Conservation (phyloP, 257 asterid species). For the Nyctanthes arbortristis region DNA sequence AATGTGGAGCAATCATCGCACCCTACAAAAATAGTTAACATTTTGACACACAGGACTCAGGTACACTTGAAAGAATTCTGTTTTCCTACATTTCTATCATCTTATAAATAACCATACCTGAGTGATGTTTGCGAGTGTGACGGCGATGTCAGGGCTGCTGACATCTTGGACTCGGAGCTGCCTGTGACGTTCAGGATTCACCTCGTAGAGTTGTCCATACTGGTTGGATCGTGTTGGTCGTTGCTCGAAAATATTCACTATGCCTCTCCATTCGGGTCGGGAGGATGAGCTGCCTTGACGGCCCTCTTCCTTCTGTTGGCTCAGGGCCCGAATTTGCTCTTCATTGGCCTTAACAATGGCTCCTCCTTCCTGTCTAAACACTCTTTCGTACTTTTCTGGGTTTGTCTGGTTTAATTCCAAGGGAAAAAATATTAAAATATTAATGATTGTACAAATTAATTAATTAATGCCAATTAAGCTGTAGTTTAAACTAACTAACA, state of each 20-base stretch:
- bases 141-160: slow-evolving; percentile 39
- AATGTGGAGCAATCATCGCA: slow-evolving; percentile 54
- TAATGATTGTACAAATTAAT: background rate
- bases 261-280: slow-evolving; percentile 45
- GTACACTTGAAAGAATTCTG: background rate
- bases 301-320: slow-evolving; percentile 53
- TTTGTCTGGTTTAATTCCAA: slow-evolving; percentile 26
- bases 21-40: slow-evolving; percentile 50
- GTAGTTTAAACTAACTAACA: too few relatives aligned
- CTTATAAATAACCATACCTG: slow-evolving; percentile 32
- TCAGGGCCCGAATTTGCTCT: slow-evolving; percentile 57
- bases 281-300: slow-evolving; percentile 79
- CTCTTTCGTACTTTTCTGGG: slow-evolving; percentile 37
- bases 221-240: slow-evolving; percentile 43
- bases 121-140: slow-evolving; percentile 52
- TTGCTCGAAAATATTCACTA: slow-evolving; percentile 37
- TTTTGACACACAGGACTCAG: too few relatives aligned
- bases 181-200: slow-evolving; percentile 30
- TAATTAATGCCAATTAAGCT: background rate
- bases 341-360: slow-evolving; percentile 49
- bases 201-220: slow-evolving; percentile 58
- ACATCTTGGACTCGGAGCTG: slow-evolving; percentile 49
- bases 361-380: slow-evolving; percentile 55
- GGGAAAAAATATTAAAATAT: background rate
- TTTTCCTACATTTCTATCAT: slow-evolving; percentile 43